These are phyloP conservation scores for Dothistroma septosporum DNA, from an alignment of 2,329 filamentous ascomycete genomes.

Conservation along the genomic window DNA sequence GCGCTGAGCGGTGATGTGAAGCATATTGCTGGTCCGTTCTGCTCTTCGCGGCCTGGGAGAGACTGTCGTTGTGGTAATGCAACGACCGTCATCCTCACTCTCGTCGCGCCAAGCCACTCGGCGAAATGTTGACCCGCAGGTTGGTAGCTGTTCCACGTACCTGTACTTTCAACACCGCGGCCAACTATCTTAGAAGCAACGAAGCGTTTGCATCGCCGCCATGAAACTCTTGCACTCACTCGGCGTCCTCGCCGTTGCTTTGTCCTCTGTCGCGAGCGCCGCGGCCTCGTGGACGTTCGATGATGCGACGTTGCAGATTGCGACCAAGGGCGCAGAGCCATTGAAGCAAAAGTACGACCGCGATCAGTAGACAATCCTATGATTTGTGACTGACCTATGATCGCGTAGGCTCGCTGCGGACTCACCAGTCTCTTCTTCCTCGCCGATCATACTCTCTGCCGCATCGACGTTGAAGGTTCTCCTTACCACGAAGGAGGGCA, in stretches of 20 bases:
- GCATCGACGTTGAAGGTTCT: slow-evolving; percentile 75
- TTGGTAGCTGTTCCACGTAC: background rate
- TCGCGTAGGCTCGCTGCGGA: slow-evolving; percentile 42
- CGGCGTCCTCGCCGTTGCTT: slow-evolving; percentile 11
- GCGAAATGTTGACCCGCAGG: background rate
- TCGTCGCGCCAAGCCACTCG: background rate
- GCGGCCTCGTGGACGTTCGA: slow-evolving; percentile 67
- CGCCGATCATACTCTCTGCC: slow-evolving; percentile 59
- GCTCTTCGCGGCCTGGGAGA: background rate
- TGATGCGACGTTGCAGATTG: slow-evolving; percentile 64
- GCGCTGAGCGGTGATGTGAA: no score
- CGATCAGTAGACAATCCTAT: background rate
- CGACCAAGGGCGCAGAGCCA: slow-evolving; percentile 53
- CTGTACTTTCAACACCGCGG: background rate
- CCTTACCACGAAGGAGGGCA: slow-evolving; percentile 75
- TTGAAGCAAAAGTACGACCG: slow-evolving; percentile 55
- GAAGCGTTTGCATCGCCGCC: slow-evolving; percentile 1
- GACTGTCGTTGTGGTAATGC: background rate
- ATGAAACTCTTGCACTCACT: slow-evolving; percentile 28
- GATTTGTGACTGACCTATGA: slow-evolving; percentile 9
- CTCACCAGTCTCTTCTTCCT: slow-evolving; percentile 47
- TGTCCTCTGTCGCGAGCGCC: slow-evolving; percentile 36
- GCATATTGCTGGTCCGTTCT: background rate
- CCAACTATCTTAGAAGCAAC: background rate
- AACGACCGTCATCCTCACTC: no score